A percentile compares a stretch with the other conserved stretches of the same genome.
phyloP scores from a whole-genome alignment of 148 eudicot species.

The Heliosperma pusillum region DNA sequence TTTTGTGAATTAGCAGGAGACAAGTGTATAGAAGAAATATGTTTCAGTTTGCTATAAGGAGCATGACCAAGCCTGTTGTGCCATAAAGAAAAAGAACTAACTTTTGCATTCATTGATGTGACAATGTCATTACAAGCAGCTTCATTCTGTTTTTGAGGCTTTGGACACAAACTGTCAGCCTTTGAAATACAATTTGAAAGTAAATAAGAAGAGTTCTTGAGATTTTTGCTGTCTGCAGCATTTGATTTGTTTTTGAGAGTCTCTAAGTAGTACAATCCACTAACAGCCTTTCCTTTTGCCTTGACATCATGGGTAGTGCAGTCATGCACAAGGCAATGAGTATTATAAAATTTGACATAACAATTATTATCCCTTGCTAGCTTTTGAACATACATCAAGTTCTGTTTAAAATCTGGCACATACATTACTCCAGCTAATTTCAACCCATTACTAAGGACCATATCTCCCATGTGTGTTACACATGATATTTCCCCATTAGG shows the following conservation, averaged over 20 bases:
- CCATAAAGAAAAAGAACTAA: too few species aligned
- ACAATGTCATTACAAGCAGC: too few species aligned
- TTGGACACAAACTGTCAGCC: neutral
- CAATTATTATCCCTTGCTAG: neutral
- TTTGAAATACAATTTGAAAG: too few species aligned
- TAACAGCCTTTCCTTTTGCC: neutral
- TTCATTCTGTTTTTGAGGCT: too few species aligned
- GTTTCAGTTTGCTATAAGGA: neutral
- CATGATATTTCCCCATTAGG: neutral
- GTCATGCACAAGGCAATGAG: neutral
- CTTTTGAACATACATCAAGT: too few species aligned
- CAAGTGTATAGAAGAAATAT: neutral
- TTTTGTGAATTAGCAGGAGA: neutral
- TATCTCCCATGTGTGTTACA: neutral
- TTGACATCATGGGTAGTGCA: too few species aligned
- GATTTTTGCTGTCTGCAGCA: too few species aligned
- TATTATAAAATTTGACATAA: neutral
- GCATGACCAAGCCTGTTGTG: neutral
- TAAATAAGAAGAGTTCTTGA: too few species aligned
- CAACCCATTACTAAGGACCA: neutral
- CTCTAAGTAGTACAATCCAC: too few species aligned
- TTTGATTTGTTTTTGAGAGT: too few species aligned
- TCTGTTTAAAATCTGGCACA: neutral
- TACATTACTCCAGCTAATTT: neutral
- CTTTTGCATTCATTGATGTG: neutral